A percentile compares a stretch with the other conserved stretches of the same genome.
phyloP scores from a whole-genome alignment of 768 basidiomycete species.

The Auriculariales sp. region DNA sequence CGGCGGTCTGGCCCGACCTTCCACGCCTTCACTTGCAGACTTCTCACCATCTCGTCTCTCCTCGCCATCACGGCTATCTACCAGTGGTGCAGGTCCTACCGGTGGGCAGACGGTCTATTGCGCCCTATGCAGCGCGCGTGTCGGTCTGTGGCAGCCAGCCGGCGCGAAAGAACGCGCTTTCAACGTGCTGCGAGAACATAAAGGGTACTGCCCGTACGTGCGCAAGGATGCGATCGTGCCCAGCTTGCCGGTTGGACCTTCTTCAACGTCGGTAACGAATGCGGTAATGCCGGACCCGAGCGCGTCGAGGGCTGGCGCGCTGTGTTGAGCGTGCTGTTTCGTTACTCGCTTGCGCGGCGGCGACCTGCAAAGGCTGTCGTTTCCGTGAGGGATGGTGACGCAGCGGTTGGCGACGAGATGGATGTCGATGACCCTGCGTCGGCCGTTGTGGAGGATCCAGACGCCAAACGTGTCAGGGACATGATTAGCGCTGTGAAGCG shows the following conservation, averaged over 20 bases:
- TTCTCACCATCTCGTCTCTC: not conserved
- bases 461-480: too few species aligned
- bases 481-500: too few species aligned
- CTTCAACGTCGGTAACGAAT: conserved; percentile 5
- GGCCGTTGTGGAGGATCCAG: too few species aligned
- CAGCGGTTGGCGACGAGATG: not conserved
- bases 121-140: conserved; percentile 56
- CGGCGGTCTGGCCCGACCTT: conserved; percentile 12
- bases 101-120: conserved; percentile 47
- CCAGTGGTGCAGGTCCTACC: conserved; percentile 9
- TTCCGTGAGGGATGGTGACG: not conserved
- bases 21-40: conserved; percentile 1
- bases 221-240: conserved; percentile 10
- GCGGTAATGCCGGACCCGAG: conserved; percentile 5
- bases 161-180: conserved; percentile 33
- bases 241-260: not conserved
- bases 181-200: conserved; percentile 68
- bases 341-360: conserved; percentile 33
- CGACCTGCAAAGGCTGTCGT: too few species aligned
- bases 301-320: conserved; percentile 67
- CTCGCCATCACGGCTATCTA: not conserved
- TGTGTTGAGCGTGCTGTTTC: conserved; percentile 49
- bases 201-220: conserved; percentile 77
- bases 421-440: not conserved
- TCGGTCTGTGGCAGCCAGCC: conserved; percentile 54